Evolutionary conservation across 805 yeast species (phyloP).

Genomic region (Middelhovenomyces tepae): DNA sequence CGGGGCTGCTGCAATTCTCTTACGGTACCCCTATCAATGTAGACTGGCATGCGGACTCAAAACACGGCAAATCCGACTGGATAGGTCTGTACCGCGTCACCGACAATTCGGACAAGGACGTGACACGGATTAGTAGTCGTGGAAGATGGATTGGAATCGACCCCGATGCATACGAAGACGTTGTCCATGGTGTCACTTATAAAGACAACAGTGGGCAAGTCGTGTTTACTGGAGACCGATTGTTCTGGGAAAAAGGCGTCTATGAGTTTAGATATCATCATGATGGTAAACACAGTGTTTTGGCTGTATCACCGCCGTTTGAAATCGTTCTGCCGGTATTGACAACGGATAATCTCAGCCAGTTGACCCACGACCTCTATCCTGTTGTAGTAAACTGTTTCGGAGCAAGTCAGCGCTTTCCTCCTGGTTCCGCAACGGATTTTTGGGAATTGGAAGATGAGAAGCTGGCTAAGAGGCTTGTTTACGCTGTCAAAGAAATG

Average conservation of each 20-base stretch:
- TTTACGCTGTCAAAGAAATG: slow-evolving; percentile 20
- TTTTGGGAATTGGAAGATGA: slow-evolving; percentile 19
- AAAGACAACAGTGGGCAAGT: slow-evolving; percentile 35
- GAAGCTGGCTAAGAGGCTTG: slow-evolving; percentile 17
- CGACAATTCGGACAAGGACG: slow-evolving; percentile 46
- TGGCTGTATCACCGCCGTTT: slow-evolving; percentile 55
- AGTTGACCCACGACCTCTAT: slow-evolving; percentile 26
- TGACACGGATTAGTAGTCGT: slow-evolving; percentile 51
- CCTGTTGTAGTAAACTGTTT: slow-evolving; percentile 17
- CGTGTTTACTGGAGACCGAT: slow-evolving; percentile 38
- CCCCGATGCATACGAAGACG: slow-evolving; percentile 26
- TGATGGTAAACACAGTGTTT: slow-evolving; percentile 60
- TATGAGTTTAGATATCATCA: slow-evolving; percentile 70
- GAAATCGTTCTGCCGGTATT: slow-evolving; percentile 42
- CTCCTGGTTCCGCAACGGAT: slow-evolving; percentile 17
- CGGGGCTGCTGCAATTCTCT: slow-evolving; percentile 10
- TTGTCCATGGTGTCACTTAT: slow-evolving; percentile 5
- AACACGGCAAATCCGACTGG: slow-evolving; percentile 55
- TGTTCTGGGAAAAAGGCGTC: slow-evolving; percentile 59
- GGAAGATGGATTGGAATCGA: slow-evolving; percentile 57
- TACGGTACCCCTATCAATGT: slow-evolving; percentile 47
- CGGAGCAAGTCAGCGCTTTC: slow-evolving; percentile 16
- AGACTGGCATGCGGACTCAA: slow-evolving; percentile 45
- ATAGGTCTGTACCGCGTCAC: slow-evolving; percentile 61
- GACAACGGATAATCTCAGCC: slow-evolving; percentile 24